Evolutionary conservation across 1,284 basidiomycete genomes (phyloP).

Genomic region (Dichomitus squalens): DNA sequence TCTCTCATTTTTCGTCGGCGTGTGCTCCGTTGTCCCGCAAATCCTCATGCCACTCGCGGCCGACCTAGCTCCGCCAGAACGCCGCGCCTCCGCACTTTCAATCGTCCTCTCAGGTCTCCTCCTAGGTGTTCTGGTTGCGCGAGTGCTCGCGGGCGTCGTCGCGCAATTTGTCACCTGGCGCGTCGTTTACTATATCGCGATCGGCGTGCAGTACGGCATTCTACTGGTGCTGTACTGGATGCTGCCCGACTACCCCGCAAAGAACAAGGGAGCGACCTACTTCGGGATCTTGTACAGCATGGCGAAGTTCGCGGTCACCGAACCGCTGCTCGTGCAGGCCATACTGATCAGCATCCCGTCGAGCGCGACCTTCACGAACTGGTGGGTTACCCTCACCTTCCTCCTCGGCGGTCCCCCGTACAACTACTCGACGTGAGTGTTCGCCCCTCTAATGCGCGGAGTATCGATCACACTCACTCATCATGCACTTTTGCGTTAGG

Average conservation of each 20-base stretch:
- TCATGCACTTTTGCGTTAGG: slow-evolving; percentile 22
- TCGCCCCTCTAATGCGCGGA: no score
- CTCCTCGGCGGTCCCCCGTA: slow-evolving; percentile 52
- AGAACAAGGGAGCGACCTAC: slow-evolving; percentile 45
- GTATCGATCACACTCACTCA: not conserved
- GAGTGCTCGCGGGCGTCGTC: slow-evolving; percentile 51
- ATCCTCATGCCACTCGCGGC: slow-evolving; percentile 55
- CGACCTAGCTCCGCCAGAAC: slow-evolving; percentile 52
- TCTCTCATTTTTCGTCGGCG: slow-evolving; percentile 49
- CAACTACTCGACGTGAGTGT: slow-evolving; percentile 42
- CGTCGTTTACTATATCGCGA: slow-evolving; percentile 49
- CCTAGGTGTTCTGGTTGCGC: slow-evolving; percentile 50
- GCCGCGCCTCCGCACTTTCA: slow-evolving; percentile 50
- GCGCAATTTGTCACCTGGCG: slow-evolving; percentile 49
- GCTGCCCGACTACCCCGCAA: slow-evolving; percentile 55
- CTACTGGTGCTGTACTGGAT: slow-evolving; percentile 42
- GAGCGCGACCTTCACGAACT: slow-evolving; percentile 43
- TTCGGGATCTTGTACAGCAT: slow-evolving; percentile 48
- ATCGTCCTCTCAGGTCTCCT: slow-evolving; percentile 54
- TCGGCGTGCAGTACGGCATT: slow-evolving; percentile 42
- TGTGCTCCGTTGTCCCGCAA: slow-evolving; percentile 44
- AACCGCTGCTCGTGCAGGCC: slow-evolving; percentile 53
- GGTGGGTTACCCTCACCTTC: slow-evolving; percentile 57
- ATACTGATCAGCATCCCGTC: slow-evolving; percentile 45
- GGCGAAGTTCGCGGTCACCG: slow-evolving; percentile 49